Percentiles rank a stretch among this genome's conserved stretches.
These are phyloP conservation scores for Stropharia rugosoannulata DNA, from an alignment of 768 basidiomycete genomes.

Conservation along the genomic window DNA sequence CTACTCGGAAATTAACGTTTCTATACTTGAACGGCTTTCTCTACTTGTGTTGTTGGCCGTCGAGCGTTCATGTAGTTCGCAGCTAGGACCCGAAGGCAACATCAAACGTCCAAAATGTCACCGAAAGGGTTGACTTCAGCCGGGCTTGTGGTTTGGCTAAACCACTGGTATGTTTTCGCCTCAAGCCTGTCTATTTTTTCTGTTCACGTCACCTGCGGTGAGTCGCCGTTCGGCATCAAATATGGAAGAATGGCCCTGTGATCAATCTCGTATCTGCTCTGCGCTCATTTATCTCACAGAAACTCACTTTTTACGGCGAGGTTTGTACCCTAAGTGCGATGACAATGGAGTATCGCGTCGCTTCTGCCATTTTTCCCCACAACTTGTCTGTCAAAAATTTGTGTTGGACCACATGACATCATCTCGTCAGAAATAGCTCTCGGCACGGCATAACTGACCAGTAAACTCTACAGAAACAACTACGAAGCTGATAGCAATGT, in stretches of 20 bases:
- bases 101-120: too few species aligned
- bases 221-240: background rate
- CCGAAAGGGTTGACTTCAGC: too few species aligned
- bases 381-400: background rate
- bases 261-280: background rate
- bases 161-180: background rate
- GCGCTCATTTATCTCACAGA: background rate
- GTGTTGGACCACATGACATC: background rate
- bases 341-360: background rate
- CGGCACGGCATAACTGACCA: slow-evolving; percentile 1
- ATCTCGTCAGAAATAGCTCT: background rate
- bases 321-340: background rate
- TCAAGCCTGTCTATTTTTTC: too few species aligned
- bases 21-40: too few species aligned
- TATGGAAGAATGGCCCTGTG: background rate
- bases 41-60: too few species aligned
- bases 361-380: slow-evolving; percentile 3
- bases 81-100: too few species aligned
- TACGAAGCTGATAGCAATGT: background rate
- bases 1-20: too few species aligned
- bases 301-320: too few species aligned
- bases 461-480: background rate
- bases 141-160: too few species aligned
- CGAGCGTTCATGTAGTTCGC: too few species aligned
- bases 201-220: background rate